A percentile compares a stretch with the other conserved stretches of the same genome.
Conservation (phyloP, 345 rosid genomes). For the Diplotaxis tenuifolia region DNA sequence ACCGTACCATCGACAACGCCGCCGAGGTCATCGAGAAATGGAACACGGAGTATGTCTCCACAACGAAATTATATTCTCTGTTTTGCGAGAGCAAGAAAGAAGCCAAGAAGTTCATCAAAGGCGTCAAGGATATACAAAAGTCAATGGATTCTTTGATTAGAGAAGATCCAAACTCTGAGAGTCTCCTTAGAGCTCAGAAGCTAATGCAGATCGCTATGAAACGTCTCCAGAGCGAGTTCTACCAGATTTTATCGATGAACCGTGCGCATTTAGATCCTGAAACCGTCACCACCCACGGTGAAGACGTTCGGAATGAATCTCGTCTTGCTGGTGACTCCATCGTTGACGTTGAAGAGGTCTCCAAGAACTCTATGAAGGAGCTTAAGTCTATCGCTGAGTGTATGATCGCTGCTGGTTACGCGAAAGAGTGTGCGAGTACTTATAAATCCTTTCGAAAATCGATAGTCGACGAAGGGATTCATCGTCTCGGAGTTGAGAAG, state of each 20-base stretch:
- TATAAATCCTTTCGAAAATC: constrained; percentile 66
- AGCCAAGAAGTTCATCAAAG: constrained; percentile 51
- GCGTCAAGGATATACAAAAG: constrained; percentile 48
- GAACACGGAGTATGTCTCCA: constrained; percentile 44
- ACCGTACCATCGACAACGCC: constrained; percentile 40
- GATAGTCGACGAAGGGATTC: constrained; percentile 65
- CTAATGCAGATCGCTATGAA: constrained; percentile 66
- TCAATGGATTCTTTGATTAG: constrained; percentile 49
- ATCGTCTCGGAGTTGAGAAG: constrained; percentile 58
- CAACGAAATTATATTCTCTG: constrained; percentile 42
- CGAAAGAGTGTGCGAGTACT: constrained; percentile 55
- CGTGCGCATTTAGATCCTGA: constrained; percentile 66
- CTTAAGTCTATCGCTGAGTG: constrained; percentile 74
- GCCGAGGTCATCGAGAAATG: constrained; percentile 48
- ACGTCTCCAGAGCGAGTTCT: constrained; percentile 61
- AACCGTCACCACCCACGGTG: constrained; percentile 44
- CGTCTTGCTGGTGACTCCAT: constrained; percentile 39
- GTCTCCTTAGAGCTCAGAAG: constrained; percentile 49
- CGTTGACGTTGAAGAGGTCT: constrained; percentile 51
- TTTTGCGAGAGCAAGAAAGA: constrained; percentile 49
- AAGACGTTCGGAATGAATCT: constrained; percentile 18
- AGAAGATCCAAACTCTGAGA: constrained; percentile 40
- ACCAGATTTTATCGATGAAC: constrained; percentile 55
- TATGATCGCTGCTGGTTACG: constrained; percentile 77
- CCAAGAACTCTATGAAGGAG: constrained; percentile 50